Evolutionary conservation across 164 flowering plant genomes (phyloP), one percentile per base, ranked within the genome.

Genomic region (Piper longum): DNA sequence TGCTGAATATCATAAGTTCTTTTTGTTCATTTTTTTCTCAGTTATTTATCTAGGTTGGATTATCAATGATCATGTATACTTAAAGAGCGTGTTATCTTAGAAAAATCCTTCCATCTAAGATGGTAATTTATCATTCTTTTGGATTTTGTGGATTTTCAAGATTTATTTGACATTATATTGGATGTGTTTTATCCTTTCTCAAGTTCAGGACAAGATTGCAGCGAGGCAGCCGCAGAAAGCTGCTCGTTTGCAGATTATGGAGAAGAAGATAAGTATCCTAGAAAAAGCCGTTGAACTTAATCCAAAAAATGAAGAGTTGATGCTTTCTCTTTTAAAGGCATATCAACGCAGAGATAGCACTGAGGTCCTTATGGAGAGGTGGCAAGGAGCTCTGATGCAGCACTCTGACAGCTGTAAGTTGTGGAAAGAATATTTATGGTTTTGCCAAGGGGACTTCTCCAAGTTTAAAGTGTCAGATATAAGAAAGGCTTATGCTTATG

Each of bases 191-290:
- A 48, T 48, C 52, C 52, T 57, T 36, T 60, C 7, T 60, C 18
- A 4, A 42, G 51, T 6, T 64, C 95, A 93, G 76, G 99, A 93
- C 64, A 84, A 67, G 69, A 78, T 90, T 64, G 85, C 91, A 11
- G 78, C 76, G 71, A 88, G 62, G 86, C 96, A 88, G 64, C 78
- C 82, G 6, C 88, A 83, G 64, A 93, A 85, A 79, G 95, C 82
- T 67, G 99, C 91, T 72, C 92, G 99, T 19, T 71, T 90, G 74
- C 99, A 93, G 77, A 85, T 80, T 17, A 84, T 93, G 63, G 97
- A 88, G 69, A 90, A 85, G 82, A 90, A 93, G 80, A 84, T 93
- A 44, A 88, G 97, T 67, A 87, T 93, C 70, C 74, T 88, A 65
- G 97, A 90, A 81, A 90, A 88, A 76, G 97, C 97, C 12, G 65